Evolutionary conservation across 371 early-diverging fungal genomes (phyloP), one percentile per base, ranked within the genome.

Genomic region (Apophysomyces ossiformis): DNA sequence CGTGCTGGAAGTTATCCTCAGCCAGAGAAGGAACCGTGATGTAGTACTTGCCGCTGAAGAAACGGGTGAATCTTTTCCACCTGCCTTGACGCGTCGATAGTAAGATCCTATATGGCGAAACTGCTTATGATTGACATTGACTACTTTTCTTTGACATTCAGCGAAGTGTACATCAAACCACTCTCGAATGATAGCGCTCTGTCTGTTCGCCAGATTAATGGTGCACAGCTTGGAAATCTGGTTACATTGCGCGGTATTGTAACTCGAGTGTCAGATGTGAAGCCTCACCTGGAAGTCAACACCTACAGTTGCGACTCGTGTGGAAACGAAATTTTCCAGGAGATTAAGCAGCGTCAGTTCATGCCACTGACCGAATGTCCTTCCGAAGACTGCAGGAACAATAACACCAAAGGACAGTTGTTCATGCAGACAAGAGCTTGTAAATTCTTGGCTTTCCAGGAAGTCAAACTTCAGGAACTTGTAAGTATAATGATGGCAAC

Each of bases 311-410:
- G 99, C 84, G 99, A 99, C 70, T 84, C 89, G 41, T 99, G 99
- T 82, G 99, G 99, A 13, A 83, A 88, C 77, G 99, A 99, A 83
- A 92, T 96, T 58, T 99, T 98, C 82, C 98, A 99, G 84, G 96
- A 97, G 76, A 93, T 99, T 63, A 92, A 87, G 41, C 77, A 85
- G 47, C 86, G 89, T 61, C 89, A 90, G 62, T 96, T 93, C 77
- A 91, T 89, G 57, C 95, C 98, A 4, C 72, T 98, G 38, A 86
- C 88, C n/a, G 94, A 96, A 69, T 99, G 99, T 81, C 85, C 83
- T 38, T 92, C 95, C 32, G 87, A 86, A 59, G 87, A 87, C 60
- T 99, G 99, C 83, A 89, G 88, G 61, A 87, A 78, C 37, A 96
- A 96, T 75, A 87, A 88, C 39, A 77, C 90, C 18, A 93, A 91